Percentiles rank a stretch among this genome's conserved stretches.
These are phyloP conservation scores for Malus domestica DNA, from an alignment of 306 rosid genomes.

Conservation along the genomic window DNA sequence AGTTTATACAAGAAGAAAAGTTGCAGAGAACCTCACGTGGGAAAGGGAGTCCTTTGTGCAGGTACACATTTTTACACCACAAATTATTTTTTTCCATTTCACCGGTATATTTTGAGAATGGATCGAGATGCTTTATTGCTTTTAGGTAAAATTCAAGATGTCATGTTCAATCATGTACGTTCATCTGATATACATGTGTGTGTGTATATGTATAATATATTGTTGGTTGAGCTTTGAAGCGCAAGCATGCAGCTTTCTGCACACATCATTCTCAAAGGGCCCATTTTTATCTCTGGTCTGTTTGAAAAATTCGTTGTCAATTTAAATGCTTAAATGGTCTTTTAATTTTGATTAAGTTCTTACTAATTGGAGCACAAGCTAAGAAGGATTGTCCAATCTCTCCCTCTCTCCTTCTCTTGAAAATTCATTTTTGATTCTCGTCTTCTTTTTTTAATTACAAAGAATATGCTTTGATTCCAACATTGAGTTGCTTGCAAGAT, in stretches of 20 bases:
- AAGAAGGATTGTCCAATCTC: too few species aligned
- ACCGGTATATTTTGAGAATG: not conserved
- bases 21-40: conserved; percentile 28
- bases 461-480: too few species aligned
- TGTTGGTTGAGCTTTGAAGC: not conserved
- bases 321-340: too few species aligned
- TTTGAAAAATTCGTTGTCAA: too few species aligned
- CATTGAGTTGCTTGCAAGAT: too few species aligned
- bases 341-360: too few species aligned
- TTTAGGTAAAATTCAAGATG: not conserved
- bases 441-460: too few species aligned
- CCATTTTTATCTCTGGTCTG: not conserved
- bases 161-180: not conserved
- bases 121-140: not conserved
- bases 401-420: too few species aligned
- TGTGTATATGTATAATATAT: not conserved
- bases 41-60: not conserved
- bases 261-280: not conserved
- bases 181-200: not conserved
- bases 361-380: too few species aligned
- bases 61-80: not conserved
- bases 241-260: not conserved
- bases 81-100: not conserved
- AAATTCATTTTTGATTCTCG: too few species aligned
- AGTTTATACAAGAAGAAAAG: not conserved